These are phyloP conservation scores for Cenchrus purpureus DNA, from an alignment of 176 grass and related monocot genomes.

Conservation along the genomic window DNA sequence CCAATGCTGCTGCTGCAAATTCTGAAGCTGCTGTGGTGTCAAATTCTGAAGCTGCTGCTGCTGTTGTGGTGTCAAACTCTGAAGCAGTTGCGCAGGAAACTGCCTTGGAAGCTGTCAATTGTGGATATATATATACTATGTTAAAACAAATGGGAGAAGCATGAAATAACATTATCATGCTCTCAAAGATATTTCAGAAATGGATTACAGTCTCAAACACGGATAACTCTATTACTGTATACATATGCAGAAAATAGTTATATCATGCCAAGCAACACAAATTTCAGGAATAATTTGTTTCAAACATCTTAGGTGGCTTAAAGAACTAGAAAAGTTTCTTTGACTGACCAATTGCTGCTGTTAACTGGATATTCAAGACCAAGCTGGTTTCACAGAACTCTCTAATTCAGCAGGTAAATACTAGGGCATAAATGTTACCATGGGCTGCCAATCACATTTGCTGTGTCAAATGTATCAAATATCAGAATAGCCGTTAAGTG, in stretches of 20 bases:
- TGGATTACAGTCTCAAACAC: background rate
- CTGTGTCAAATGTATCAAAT: background rate
- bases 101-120: conserved; percentile 68
- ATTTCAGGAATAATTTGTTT: conserved; percentile 20
- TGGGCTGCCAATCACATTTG: background rate
- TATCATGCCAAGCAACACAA: background rate
- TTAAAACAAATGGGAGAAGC: conserved; percentile 4
- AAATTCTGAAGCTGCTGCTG: conserved; percentile 57
- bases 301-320: background rate
- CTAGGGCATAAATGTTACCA: conserved; percentile 10
- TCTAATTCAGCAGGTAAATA: background rate
- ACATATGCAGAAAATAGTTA: background rate
- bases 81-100: conserved; percentile 66
- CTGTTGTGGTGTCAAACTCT: conserved; percentile 75
- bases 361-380: conserved; percentile 5
- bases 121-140: conserved; percentile 11
- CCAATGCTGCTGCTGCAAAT: conserved; percentile 64
- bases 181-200: conserved; percentile 5
- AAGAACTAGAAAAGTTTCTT: background rate
- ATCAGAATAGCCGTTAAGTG: background rate
- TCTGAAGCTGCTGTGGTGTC: conserved; percentile 69
- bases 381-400: background rate
- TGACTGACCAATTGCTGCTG: background rate
- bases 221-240: background rate
- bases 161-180: conserved; percentile 10